phyloP scores from a whole-genome alignment of 2,329 filamentous ascomycete genomes.

The Nakataea oryzae region DNA sequence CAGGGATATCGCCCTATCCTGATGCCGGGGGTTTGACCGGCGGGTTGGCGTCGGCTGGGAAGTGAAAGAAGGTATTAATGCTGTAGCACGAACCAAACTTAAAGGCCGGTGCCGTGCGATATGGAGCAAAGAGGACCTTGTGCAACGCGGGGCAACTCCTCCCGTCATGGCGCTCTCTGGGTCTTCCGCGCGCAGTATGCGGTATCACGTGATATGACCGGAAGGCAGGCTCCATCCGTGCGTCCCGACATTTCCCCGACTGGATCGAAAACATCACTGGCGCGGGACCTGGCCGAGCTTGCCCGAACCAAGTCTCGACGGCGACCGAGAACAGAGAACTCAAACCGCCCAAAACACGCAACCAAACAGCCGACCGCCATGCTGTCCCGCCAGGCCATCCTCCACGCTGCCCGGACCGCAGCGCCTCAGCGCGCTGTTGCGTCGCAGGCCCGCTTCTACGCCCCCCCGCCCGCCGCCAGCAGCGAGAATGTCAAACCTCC shows the following conservation, averaged over 20 bases:
- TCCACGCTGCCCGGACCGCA: conserved; percentile 45
- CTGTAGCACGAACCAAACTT: not conserved
- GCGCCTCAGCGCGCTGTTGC: conserved; percentile 50
- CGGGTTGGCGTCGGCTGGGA: not conserved
- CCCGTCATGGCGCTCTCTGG: not conserved
- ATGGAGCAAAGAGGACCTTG: not conserved
- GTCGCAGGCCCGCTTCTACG: conserved; percentile 65
- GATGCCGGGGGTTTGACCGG: not conserved
- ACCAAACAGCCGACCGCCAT: conserved; percentile 26
- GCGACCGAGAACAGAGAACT: not conserved
- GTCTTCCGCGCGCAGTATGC: not conserved
- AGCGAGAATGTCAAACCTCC: conserved; percentile 69
- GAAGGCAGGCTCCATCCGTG: not conserved
- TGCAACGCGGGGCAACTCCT: not conserved
- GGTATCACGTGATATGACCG: not conserved
- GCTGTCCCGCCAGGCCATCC: conserved; percentile 49
- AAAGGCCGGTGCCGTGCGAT: not conserved
- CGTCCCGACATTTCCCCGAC: not conserved
- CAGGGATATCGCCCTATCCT: not conserved
- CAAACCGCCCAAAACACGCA: not conserved
- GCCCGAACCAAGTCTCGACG: not conserved
- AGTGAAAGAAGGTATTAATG: not conserved
- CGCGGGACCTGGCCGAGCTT: not conserved
- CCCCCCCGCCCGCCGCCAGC: conserved; percentile 54
- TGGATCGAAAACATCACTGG: not conserved